Evolutionary conservation across 805 yeast genomes (phyloP), one percentile per base, ranked within the genome.

Genomic region (Teunomyces barrocoloradensis): DNA sequence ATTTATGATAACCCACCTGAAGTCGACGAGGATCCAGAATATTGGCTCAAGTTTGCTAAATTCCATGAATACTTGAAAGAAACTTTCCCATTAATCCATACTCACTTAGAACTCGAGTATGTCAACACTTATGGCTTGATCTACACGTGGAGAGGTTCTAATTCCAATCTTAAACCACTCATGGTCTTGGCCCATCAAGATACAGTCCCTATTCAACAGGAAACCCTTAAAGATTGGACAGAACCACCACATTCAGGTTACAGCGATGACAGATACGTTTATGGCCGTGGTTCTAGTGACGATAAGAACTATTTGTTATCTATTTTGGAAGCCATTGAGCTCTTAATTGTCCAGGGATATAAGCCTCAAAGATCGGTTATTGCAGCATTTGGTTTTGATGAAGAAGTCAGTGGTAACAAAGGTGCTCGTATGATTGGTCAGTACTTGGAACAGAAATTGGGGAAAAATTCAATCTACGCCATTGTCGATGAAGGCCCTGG

Each of bases 281-380:
- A 81, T 78, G 96, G 96, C 2, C 77, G 96, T 57, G 96, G 96
- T 34, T 63, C 87, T 2, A 65, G 76, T 38, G 96, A 89, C 63
- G 84, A 89, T 61, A 89, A 89, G 64, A 83, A 83, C 59, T 66
- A 82, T 28, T 68, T 89, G 41, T 71, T 84, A 50, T 86, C 82
- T 1, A 75, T 84, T 42, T 61, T 87, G 58, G 91, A 87, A 60
- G 74, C 90, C 1, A 61, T 80, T n/a, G 63, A 68, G 43, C 63
- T 85, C 29, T 58, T 87, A 25, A 56, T 66, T 29, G 64, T 66
- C 13, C 74, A 73, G 20, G 82, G 75, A 1, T 85, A 74, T 66
- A 47, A 59, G 38, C 88, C 90, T 12, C 63, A 73, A 44, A 79
- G 96, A 64, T 75, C 88, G 2, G 61, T 87, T 11, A 52, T 88